Evolutionary conservation across 2,329 filamentous ascomycete species (phyloP).

Genomic region (Colletotrichum musicola): DNA sequence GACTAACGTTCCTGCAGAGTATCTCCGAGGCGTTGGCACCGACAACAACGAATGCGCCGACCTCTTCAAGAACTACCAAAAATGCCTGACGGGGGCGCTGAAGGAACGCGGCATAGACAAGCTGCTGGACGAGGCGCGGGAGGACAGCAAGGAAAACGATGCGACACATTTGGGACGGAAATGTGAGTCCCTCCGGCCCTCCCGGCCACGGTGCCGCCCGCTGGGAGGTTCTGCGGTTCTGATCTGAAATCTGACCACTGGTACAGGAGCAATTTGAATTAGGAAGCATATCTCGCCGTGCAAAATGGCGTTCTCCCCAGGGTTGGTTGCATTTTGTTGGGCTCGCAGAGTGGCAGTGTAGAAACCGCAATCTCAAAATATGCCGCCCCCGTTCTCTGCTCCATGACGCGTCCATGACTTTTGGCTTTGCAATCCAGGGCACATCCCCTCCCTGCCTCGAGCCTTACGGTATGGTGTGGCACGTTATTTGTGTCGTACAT

Average conservation of each 20-base stretch:
- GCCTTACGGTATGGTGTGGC: not conserved
- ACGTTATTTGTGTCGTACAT: no score
- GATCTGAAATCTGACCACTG: constrained; percentile 18
- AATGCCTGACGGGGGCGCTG: constrained; percentile 85
- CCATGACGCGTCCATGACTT: constrained; percentile 27
- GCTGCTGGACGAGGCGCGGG: constrained; percentile 90
- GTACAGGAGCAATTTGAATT: constrained; percentile 19
- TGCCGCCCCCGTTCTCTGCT: constrained; percentile 13
- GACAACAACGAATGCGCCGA: constrained; percentile 86
- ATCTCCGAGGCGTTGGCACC: constrained; percentile 85
- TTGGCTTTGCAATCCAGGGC: constrained; percentile 8
- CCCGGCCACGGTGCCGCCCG: not conserved
- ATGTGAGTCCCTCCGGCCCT: constrained; percentile 47
- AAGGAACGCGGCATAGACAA: constrained; percentile 93
- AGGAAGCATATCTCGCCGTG: constrained; percentile 13
- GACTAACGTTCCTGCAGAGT: constrained; percentile 70
- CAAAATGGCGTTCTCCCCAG: constrained; percentile 18
- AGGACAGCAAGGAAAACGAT: constrained; percentile 91
- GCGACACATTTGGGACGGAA: constrained; percentile 60
- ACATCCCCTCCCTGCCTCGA: not conserved
- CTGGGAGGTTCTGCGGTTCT: no score
- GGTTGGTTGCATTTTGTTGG: constrained; percentile 27
- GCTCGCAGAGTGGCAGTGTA: constrained; percentile 26
- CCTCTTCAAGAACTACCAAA: constrained; percentile 89
- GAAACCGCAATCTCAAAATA: constrained; percentile 29